Conservation (phyloP, 2,329 filamentous ascomycete species). For the Alternaria brassicicola region DNA sequence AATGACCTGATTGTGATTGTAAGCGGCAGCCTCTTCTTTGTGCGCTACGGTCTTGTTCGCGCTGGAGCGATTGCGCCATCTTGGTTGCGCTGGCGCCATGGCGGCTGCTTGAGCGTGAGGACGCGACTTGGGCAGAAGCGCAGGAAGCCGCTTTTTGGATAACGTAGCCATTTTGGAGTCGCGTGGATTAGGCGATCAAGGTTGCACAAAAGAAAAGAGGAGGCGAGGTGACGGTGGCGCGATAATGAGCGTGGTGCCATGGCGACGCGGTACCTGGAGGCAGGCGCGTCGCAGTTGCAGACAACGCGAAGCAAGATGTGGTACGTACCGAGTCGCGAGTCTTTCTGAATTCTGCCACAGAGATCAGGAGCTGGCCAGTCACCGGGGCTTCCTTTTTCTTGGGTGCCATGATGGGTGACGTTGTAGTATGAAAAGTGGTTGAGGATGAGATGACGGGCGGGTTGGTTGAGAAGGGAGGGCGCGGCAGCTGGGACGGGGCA, state of each 20-base stretch:
- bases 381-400: conserved; percentile 37
- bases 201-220: conserved; percentile 1
- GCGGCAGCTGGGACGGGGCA: conserved; percentile 1
- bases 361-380: conserved; percentile 53
- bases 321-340: conserved; percentile 80
- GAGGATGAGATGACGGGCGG: conserved; percentile 8
- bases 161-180: conserved; percentile 20
- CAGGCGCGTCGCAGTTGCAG: conserved; percentile 24
- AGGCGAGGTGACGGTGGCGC: conserved; percentile 9
- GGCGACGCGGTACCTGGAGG: conserved; percentile 15
- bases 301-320: conserved; percentile 7
- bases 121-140: conserved; percentile 10
- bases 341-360: conserved; percentile 77
- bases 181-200: conserved; percentile 33
- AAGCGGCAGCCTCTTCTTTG: conserved; percentile 9
- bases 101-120: conserved; percentile 1
- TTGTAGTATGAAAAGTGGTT: conserved; percentile 12
- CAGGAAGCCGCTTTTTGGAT: conserved; percentile 6
- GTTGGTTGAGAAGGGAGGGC: conserved; percentile 4
- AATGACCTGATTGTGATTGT: conserved; percentile 64
- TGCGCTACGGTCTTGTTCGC: background rate
- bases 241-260: conserved; percentile 11
- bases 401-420: conserved; percentile 32
- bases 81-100: conserved; percentile 17
- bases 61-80: conserved; percentile 16